Conservation (phyloP, 768 basidiomycete species). For the Xerocomellus intermedius region DNA sequence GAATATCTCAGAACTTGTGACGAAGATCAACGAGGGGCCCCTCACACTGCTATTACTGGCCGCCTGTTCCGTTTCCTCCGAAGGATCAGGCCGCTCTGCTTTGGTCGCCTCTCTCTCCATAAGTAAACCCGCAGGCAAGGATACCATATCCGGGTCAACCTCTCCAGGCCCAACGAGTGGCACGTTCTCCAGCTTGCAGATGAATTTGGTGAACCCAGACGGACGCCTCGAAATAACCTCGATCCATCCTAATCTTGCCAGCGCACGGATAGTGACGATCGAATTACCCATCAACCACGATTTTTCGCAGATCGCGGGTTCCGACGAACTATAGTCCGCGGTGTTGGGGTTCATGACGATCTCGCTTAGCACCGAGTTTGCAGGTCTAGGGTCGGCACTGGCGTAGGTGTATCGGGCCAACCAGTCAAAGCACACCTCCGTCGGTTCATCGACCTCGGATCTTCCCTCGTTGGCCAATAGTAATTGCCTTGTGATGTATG, state of each 20-base stretch:
- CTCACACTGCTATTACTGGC: constrained; percentile 10
- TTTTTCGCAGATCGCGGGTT: constrained; percentile 55
- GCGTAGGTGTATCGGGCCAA: constrained; percentile 92
- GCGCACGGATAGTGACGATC: constrained; percentile 75
- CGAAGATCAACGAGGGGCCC: background rate
- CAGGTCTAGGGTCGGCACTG: constrained; percentile 88
- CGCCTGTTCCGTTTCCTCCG: constrained; percentile 16
- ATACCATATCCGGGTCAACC: constrained; percentile 74
- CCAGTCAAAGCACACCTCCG: constrained; percentile 98
- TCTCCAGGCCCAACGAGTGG: constrained; percentile 84
- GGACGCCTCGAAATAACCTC: constrained; percentile 82
- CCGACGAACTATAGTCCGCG: constrained; percentile 30
- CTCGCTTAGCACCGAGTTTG: constrained; percentile 73
- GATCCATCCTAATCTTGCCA: constrained; percentile 81
- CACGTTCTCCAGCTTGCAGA: constrained; percentile 86
- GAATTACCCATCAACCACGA: constrained; percentile 87
- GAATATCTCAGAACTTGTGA: constrained; percentile 5
- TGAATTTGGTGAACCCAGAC: constrained; percentile 82
- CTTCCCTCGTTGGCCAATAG: constrained; percentile 81
- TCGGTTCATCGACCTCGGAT: constrained; percentile 75
- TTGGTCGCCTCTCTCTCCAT: constrained; percentile 56
- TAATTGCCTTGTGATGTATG: constrained; percentile 84
- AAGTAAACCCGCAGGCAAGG: constrained; percentile 69
- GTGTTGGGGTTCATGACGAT: constrained; percentile 64
- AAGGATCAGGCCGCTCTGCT: constrained; percentile 28